Percentiles rank a stretch among this genome's conserved stretches.
phyloP scores from a whole-genome alignment of 2,329 filamentous ascomycete species.

The Pseudogymnoascus sp. region DNA sequence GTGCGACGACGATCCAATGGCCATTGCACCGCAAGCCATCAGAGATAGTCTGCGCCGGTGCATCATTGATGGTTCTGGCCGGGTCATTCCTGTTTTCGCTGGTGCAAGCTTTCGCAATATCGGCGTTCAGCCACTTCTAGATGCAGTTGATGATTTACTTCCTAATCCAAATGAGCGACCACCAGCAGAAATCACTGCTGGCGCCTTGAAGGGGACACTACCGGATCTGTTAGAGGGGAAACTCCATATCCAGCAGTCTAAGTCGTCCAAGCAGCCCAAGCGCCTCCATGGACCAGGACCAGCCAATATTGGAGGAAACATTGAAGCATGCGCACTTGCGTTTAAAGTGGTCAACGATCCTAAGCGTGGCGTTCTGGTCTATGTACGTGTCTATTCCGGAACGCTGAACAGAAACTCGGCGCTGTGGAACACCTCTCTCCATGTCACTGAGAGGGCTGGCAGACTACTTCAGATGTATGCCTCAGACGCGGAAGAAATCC shows the following conservation, averaged over 20 bases:
- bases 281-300: slow-evolving; percentile 18
- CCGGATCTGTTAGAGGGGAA: slow-evolving; percentile 40
- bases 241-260: slow-evolving; percentile 31
- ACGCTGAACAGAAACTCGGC: slow-evolving; percentile 63
- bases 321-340: slow-evolving; percentile 61
- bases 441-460: slow-evolving; percentile 69
- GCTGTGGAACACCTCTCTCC: slow-evolving; percentile 81
- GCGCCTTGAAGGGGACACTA: slow-evolving; percentile 46
- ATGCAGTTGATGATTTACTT: slow-evolving; percentile 79
- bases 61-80: slow-evolving; percentile 59
- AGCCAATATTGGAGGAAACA: slow-evolving; percentile 27
- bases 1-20: slow-evolving; percentile 61
- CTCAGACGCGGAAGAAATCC: slow-evolving; percentile 75
- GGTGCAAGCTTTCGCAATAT: slow-evolving; percentile 92
- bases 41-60: slow-evolving; percentile 66
- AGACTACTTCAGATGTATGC: slow-evolving; percentile 85
- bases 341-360: slow-evolving; percentile 95
- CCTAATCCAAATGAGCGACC: slow-evolving; percentile 75
- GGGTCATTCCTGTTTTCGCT: slow-evolving; percentile 78
- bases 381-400: slow-evolving; percentile 86
- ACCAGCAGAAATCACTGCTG: slow-evolving; percentile 68
- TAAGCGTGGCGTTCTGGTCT: slow-evolving; percentile 79
- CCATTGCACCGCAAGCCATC: slow-evolving; percentile 58
- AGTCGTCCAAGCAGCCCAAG: slow-evolving; percentile 25
- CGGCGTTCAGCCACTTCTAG: slow-evolving; percentile 83